phyloP scores from a whole-genome alignment of 305 asterid species.

The Fraxinus albicans region DNA sequence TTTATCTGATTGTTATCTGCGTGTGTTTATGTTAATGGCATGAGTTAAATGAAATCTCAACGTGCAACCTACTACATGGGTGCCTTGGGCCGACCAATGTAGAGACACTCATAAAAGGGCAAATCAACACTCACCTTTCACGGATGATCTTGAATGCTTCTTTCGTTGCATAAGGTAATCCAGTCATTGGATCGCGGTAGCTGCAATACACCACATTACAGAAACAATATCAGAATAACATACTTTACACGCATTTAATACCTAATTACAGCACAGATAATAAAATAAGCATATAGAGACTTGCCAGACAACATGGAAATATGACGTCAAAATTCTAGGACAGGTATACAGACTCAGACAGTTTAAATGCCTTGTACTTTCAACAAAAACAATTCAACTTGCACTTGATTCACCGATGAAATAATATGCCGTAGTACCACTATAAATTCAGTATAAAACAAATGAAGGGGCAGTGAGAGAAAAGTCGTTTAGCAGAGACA shows the following conservation, averaged over 20 bases:
- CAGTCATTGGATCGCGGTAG: slow-evolving; percentile 88
- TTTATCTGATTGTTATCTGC: neutral
- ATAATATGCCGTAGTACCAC: neutral
- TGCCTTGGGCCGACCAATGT: slow-evolving; percentile 1
- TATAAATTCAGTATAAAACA: no score
- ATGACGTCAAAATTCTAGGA: neutral
- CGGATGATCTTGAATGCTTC: slow-evolving; percentile 91
- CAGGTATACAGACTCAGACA: neutral
- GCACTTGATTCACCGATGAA: neutral
- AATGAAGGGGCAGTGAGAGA: neutral
- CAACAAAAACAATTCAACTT: neutral
- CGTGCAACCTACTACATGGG: neutral
- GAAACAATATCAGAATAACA: neutral
- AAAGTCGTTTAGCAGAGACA: neutral
- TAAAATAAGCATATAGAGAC: neutral
- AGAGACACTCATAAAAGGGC: slow-evolving; percentile 6
- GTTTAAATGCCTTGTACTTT: neutral
- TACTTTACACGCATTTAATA: neutral
- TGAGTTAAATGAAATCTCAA: neutral
- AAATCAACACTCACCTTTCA: slow-evolving; percentile 45
- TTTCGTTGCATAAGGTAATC: slow-evolving; percentile 85
- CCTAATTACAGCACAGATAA: neutral
- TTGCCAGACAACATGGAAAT: neutral
- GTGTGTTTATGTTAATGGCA: neutral
- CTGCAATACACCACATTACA: slow-evolving; percentile 35